Base-by-base conservation (phyloP, 2,329 filamentous ascomycete genomes). In the Epichloe gansuensis region DNA sequence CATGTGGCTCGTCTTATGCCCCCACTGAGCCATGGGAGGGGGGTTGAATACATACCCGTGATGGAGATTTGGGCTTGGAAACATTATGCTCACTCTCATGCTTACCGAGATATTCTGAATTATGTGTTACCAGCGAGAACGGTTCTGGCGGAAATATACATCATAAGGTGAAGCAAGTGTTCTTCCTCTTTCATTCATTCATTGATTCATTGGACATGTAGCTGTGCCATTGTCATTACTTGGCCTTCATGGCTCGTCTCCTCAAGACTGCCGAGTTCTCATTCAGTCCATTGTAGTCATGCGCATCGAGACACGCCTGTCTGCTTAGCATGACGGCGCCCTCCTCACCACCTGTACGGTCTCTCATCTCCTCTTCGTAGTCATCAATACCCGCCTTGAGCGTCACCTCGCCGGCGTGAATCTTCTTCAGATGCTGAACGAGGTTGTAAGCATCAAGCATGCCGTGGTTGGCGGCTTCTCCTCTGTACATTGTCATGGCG, bases 401-500 rank as follows among this genome's bases (percentile, higher is more conserved):
- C 5, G 52, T 38, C 9, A 45, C 51, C 8, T 49, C 43, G 11
- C 56, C 59, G 6, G 47, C 21, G 36, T 59, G 55, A 0, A 61
- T 45, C 6, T 47, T 50, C 15, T 53, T 54, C n/a, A 66, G 54
- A 13, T 54, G 57, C 41, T 59, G 56, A 13, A 56, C 51, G 39
- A 70, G 58, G 39, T 61, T 55, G 39, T 61, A 62, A 2, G 68
- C 68, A 48, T 71, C 68, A n/a, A 68, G 59, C 12, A 71, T 67
- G 15, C 67, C 68, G 52, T 71, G 68, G 51, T 71, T 71, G 7
- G 61, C 64, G 1, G 63, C 68, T 50, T 71, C 68, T 27, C 68
- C 68, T 15, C 68, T 63, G 50, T 66, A 77, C 75, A 78, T 77
- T 34, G 75, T 77, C 76, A 80, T 80, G n/a, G 76, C 72, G 60